Conservation (phyloP, 768 basidiomycete species). For the Gloeopeniophorella convolvens region DNA sequence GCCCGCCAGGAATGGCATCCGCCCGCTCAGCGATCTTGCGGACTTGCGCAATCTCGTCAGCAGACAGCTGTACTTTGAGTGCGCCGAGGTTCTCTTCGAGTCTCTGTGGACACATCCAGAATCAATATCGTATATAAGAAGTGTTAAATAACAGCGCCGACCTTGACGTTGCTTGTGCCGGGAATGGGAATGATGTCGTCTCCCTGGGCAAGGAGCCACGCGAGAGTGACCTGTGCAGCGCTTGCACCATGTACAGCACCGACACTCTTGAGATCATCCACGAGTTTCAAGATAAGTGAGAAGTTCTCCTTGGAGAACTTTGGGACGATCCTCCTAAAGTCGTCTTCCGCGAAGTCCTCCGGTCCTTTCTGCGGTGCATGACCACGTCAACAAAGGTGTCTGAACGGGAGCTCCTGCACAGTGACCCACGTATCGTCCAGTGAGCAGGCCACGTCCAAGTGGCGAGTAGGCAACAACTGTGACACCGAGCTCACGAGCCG, state of each 20-base stretch:
- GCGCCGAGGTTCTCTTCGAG: conserved; percentile 14
- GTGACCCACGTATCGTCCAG: conserved; percentile 35
- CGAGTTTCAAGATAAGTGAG: conserved; percentile 38
- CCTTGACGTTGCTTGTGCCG: conserved; percentile 37
- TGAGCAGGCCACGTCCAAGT: conserved; percentile 43
- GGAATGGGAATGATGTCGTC: conserved; percentile 42
- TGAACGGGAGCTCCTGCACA: too few species aligned
- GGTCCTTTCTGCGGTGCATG: conserved; percentile 30
- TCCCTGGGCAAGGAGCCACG: conserved; percentile 44
- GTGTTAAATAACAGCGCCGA: conserved; percentile 6
- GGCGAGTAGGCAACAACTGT: conserved; percentile 40
- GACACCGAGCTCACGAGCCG: conserved; percentile 37
- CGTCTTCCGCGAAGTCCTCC: conserved; percentile 35
- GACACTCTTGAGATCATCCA: conserved; percentile 31
- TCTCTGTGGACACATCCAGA: neutral
- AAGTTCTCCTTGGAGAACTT: conserved; percentile 39
- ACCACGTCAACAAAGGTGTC: neutral
- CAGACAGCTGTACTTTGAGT: conserved; percentile 6
- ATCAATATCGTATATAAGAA: too few species aligned
- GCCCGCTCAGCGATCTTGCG: conserved; percentile 10
- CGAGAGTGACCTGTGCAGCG: conserved; percentile 42
- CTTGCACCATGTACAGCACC: conserved; percentile 35
- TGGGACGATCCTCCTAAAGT: conserved; percentile 33
- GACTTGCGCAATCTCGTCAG: conserved; percentile 8
- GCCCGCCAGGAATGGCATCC: conserved; percentile 11